Percentiles rank a stretch among this genome's conserved stretches.
Evolutionary conservation across 163 green algal species (phyloP).

Genomic region (Scenedesmus sp.): DNA sequence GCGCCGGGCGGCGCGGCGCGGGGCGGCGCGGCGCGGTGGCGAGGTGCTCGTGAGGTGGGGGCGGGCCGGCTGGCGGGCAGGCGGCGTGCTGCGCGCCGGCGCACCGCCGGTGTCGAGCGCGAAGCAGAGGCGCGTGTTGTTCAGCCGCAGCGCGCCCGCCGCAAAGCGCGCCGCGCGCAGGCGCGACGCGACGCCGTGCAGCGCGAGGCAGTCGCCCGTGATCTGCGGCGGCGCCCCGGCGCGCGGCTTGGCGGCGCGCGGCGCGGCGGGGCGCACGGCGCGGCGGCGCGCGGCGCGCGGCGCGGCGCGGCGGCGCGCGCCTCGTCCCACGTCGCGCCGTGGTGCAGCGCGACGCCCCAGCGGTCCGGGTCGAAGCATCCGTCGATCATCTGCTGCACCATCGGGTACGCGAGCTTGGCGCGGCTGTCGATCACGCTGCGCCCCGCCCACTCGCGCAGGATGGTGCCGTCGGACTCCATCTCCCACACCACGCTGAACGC

Average conservation of each 20-base stretch:
- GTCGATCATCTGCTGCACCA: slow-evolving; percentile 88
- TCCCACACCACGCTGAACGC: slow-evolving; percentile 96
- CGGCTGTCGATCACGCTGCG: slow-evolving; percentile 87
- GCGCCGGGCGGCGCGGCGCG: no score
- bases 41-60: no score
- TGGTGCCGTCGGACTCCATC: slow-evolving; percentile 60
- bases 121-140: slow-evolving; percentile 91
- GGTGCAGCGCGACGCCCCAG: slow-evolving; percentile 53
- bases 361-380: slow-evolving; percentile 49
- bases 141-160: slow-evolving; percentile 86
- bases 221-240: no score
- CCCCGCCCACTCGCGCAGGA: slow-evolving; percentile 43
- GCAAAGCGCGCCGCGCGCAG: slow-evolving; percentile 56
- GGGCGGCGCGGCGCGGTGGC: no score
- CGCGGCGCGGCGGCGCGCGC: slow-evolving; percentile 48
- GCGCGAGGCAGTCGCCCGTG: slow-evolving; percentile 59
- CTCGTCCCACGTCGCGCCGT: slow-evolving; percentile 65
- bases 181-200: slow-evolving; percentile 60
- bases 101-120: slow-evolving; percentile 87
- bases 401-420: slow-evolving; percentile 91
- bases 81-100: no score
- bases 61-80: no score
- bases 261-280: no score
- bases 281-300: no score
- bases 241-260: no score